phyloP scores from a whole-genome alignment of 208 protist species.

The Blastocrithidia nonstop region DNA sequence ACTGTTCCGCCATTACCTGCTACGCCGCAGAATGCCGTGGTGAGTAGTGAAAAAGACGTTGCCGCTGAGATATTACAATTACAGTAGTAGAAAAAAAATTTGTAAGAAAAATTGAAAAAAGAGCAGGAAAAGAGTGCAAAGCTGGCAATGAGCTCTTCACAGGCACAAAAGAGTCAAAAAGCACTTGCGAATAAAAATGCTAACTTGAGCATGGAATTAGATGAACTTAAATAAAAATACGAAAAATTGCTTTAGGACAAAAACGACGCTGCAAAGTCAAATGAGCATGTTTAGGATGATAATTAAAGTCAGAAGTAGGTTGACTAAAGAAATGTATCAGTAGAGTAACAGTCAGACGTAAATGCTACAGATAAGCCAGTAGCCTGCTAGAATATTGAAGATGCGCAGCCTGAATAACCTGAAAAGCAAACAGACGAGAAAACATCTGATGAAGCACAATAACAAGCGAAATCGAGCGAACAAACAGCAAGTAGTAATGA shows the following conservation, averaged over 20 bases:
- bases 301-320: too few relatives aligned
- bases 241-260: conserved; percentile 9
- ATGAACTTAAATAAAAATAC: conserved; percentile 19
- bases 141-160: conserved; percentile 30
- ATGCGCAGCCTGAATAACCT: too few relatives aligned
- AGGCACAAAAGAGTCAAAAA: conserved; percentile 35
- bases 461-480: too few relatives aligned
- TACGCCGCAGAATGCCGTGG: conserved; percentile 7
- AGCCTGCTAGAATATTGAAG: too few relatives aligned
- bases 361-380: too few relatives aligned
- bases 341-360: too few relatives aligned
- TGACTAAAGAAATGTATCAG: too few relatives aligned
- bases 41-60: conserved; percentile 8
- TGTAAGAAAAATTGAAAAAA: conserved; percentile 43
- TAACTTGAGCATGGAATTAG: conserved; percentile 26
- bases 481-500: conserved; percentile 6
- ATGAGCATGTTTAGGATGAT: conserved; percentile 2
- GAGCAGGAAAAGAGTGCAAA: conserved; percentile 53
- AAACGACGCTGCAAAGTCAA: conserved; percentile 1
- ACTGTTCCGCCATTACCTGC: conserved; percentile 6
- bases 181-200: conserved; percentile 35
- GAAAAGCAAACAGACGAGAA: too few relatives aligned
- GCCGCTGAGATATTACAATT: conserved; percentile 31
- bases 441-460: too few relatives aligned
- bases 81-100: conserved; percentile 35